These are phyloP conservation scores for Sporothrix humicola DNA, from an alignment of 2,329 filamentous ascomycete genomes.

Conservation along the genomic window DNA sequence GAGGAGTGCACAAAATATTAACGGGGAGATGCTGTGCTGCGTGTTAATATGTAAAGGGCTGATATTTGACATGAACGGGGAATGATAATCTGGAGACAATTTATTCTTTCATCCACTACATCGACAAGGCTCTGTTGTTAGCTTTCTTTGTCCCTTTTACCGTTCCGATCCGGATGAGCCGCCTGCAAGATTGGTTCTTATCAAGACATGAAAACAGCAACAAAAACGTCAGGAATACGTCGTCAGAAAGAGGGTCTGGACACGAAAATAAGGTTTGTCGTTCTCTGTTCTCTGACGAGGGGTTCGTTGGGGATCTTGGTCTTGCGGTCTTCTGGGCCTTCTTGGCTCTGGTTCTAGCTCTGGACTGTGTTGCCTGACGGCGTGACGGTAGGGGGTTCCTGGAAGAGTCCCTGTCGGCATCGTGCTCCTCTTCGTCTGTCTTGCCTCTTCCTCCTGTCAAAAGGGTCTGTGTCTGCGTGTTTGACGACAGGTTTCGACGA, in stretches of 20 bases:
- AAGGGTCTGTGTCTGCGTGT: conserved; percentile 48
- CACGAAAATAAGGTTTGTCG: conserved; percentile 8
- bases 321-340: not conserved
- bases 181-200: not conserved
- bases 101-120: no score
- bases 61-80: no score
- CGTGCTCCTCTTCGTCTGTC: no score
- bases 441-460: not conserved
- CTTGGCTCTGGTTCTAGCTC: conserved; percentile 7
- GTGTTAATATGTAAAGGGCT: not conserved
- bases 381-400: no score
- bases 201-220: not conserved
- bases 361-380: not conserved
- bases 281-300: not conserved
- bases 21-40: not conserved
- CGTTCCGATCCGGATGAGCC: not conserved
- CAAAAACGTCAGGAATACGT: not conserved
- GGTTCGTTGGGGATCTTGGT: not conserved
- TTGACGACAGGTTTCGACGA: conserved; percentile 50
- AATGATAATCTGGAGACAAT: no score
- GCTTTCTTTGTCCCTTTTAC: not conserved
- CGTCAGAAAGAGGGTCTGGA: not conserved
- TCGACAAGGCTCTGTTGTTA: not conserved
- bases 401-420: not conserved
- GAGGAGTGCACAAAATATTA: no score